Percentiles rank a stretch among this genome's conserved stretches.
These are phyloP conservation scores for Vinca major DNA, from an alignment of 305 asterid genomes.

Conservation along the genomic window DNA sequence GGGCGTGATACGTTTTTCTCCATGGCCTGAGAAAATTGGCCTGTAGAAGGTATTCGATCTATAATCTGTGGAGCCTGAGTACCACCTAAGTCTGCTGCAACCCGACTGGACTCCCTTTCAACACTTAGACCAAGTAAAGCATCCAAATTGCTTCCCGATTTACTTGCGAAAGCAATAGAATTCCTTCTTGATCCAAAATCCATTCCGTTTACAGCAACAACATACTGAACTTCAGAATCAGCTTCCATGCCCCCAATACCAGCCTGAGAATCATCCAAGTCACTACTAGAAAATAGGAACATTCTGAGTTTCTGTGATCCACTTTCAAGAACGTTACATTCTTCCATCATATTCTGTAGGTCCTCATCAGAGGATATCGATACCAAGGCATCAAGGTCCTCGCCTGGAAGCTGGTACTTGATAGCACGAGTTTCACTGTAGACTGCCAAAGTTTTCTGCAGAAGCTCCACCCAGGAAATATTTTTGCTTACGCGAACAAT, in stretches of 20 bases:
- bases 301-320: slow-evolving; percentile 69
- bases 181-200: slow-evolving; percentile 61
- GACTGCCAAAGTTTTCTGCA: slow-evolving; percentile 46
- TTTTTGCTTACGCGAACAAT: slow-evolving; percentile 59
- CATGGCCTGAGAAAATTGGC: slow-evolving; percentile 37
- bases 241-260: slow-evolving; percentile 47
- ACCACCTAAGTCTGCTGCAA: slow-evolving; percentile 27
- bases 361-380: slow-evolving; percentile 85
- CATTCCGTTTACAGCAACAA: slow-evolving; percentile 78
- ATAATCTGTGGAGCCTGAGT: slow-evolving; percentile 26
- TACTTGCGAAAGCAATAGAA: slow-evolving; percentile 45
- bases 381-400: slow-evolving; percentile 88
- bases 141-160: slow-evolving; percentile 53
- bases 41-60: slow-evolving; percentile 29
- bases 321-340: slow-evolving; percentile 48
- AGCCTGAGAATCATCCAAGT: slow-evolving; percentile 62
- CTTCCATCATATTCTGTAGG: slow-evolving; percentile 81
- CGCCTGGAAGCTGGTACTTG: slow-evolving; percentile 95
- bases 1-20: slow-evolving; percentile 35
- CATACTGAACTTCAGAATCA: slow-evolving; percentile 63
- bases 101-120: slow-evolving; percentile 37
- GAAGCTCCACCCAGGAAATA: slow-evolving; percentile 61
- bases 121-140: slow-evolving; percentile 48
- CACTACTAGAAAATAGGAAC: slow-evolving; percentile 57
- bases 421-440: slow-evolving; percentile 47